Conservation (phyloP, 2,329 filamentous ascomycete genomes). For the Chaetomium globosum region DNA sequence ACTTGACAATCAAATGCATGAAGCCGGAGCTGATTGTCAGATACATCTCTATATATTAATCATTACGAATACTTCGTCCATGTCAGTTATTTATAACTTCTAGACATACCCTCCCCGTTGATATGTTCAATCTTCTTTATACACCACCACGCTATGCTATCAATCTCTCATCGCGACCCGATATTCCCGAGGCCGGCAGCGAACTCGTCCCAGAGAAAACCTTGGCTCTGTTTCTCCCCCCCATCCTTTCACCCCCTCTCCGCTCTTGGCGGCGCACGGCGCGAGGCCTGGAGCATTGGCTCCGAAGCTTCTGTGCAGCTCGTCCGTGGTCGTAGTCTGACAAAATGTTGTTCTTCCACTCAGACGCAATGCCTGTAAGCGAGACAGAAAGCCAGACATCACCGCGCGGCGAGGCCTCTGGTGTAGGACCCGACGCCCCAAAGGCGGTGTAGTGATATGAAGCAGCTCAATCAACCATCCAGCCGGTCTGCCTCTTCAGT, state of each 20-base stretch:
- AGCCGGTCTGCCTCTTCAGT: slow-evolving; percentile 9
- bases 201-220: not conserved
- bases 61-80: slow-evolving; percentile 10
- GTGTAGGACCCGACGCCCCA: not conserved
- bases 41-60: slow-evolving; percentile 7
- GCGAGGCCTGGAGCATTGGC: not conserved
- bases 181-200: not conserved
- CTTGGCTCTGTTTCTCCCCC: not conserved
- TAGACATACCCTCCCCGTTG: not conserved
- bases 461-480: not conserved
- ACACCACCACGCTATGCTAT: not conserved
- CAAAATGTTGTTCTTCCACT: not conserved
- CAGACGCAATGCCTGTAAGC: not conserved
- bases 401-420: slow-evolving; percentile 8
- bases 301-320: not conserved
- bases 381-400: slow-evolving; percentile 9
- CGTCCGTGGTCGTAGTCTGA: not conserved
- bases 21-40: not conserved
- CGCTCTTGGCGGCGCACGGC: not conserved
- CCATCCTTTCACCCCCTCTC: not conserved
- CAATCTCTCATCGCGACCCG: not conserved
- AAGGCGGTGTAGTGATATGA: slow-evolving; percentile 9
- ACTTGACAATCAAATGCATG: not conserved
- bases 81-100: slow-evolving; percentile 6
- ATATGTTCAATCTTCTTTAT: slow-evolving; percentile 10